These are phyloP conservation scores for Cardamine chenopodiifolia DNA, from an alignment of 345 rosid genomes.

Conservation along the genomic window DNA sequence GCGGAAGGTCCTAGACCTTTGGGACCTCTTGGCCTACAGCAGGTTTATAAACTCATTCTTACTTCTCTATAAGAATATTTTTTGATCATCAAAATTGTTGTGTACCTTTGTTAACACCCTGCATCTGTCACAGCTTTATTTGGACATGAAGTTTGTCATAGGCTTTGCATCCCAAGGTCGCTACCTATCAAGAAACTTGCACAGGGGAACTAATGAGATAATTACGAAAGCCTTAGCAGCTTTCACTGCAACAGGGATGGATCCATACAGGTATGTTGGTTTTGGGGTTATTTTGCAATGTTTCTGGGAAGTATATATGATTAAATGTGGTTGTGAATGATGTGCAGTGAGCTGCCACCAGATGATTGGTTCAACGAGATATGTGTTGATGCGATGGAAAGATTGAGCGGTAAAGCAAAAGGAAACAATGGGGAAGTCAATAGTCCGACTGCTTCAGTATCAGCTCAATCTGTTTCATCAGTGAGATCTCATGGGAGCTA, in stretches of 20 bases:
- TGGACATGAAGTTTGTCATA: constrained; percentile 94
- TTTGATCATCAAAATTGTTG: neutral
- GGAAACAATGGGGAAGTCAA: constrained; percentile 72
- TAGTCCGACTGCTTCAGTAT: constrained; percentile 98
- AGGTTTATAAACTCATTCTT: constrained; percentile 51
- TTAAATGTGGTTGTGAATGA: constrained; percentile 18
- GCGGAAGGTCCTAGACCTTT: constrained; percentile 94
- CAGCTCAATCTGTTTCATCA: constrained; percentile 95
- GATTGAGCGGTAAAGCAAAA: constrained; percentile 82
- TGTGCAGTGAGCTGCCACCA: constrained; percentile 76
- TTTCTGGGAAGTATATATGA: neutral
- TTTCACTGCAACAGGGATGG: constrained; percentile 88
- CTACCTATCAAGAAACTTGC: constrained; percentile 87
- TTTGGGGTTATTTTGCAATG: neutral
- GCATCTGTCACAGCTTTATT: constrained; percentile 64
- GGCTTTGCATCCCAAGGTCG: constrained; percentile 98
- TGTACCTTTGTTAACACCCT: constrained; percentile 12
- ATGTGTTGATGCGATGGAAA: constrained; percentile 81
- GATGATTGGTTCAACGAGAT: constrained; percentile 90
- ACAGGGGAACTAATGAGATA: constrained; percentile 85
- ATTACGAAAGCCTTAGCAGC: constrained; percentile 80
- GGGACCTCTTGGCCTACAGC: constrained; percentile 90
- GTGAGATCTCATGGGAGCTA: constrained; percentile 88
- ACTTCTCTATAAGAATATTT: neutral
- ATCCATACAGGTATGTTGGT: constrained; percentile 73